Evolutionary conservation across 2,329 filamentous ascomycete species (phyloP), one percentile per base, ranked within the genome.

Genomic region (Periconia sp.): DNA sequence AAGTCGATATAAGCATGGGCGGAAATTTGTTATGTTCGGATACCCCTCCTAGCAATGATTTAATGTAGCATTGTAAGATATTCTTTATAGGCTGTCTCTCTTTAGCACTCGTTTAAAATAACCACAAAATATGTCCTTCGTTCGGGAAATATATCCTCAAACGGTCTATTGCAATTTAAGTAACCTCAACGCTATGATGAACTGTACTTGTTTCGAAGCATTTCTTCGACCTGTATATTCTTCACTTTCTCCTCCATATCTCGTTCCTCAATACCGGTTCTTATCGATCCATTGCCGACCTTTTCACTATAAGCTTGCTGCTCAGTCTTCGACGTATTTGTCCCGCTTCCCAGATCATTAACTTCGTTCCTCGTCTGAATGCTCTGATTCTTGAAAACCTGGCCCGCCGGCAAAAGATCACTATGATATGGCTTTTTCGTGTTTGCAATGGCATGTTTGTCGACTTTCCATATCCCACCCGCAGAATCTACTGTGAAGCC

Each of bases 391-490:
- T 33, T 35, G 39, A 17, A 11, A 18, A 43, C 46, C 28, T 58
- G 37, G 30, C 61, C 63, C 3, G 55, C 56, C 9, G 66, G 65
- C 11, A 56, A 39, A 9, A 66, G 43, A 22, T 59, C 47, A 2
- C 52, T 64, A 46, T 65, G 66, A 35, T 59, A 68, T 6, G 65
- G 65, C 32, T 51, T 64, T 26, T 55, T 50, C 6, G 46, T 46
- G 6, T 45, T 57, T 39, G 38, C 29, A 7, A 65, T 38, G 8
- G 55, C 54, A 18, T 65, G 52, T 22, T 24, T 42, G 33, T 67
- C 50, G 3, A 62, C 52, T 43, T 66, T 69, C 66, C 65, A 69
- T 11, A 67, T 56, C 5, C 64, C 66, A 6, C 57, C 55, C 23
- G 49, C 19, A 3, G 36, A 45, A 46, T 65, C 59, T 6, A 66